A percentile compares a stretch with the other conserved stretches of the same genome.
phyloP scores from a whole-genome alignment of 306 rosid species.

The Begonia fuchsioides region DNA sequence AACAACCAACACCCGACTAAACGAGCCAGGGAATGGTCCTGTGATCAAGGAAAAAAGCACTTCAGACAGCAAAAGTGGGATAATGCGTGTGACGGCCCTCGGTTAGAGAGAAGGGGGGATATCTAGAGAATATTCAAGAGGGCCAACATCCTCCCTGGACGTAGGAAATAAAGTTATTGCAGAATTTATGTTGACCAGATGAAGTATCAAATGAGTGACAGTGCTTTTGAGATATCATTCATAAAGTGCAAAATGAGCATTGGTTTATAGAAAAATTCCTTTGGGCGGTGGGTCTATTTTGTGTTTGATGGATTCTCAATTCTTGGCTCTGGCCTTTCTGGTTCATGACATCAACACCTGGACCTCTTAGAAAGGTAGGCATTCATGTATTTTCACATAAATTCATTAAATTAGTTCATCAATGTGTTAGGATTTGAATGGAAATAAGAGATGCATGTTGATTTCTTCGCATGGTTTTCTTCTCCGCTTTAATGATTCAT shows the following conservation, averaged over 20 bases:
- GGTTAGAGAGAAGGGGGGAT: conserved; percentile 38
- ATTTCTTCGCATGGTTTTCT: too few relatives aligned
- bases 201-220: conserved; percentile 41
- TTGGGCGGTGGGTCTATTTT: conserved; percentile 24
- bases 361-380: conserved; percentile 36
- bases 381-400: conserved; percentile 7
- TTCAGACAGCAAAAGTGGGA: conserved; percentile 88
- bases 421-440: neutral
- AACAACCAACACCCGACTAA: conserved; percentile 21
- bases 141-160: conserved; percentile 27
- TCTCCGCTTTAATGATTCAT: too few relatives aligned
- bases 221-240: conserved; percentile 45
- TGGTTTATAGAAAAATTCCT: conserved; percentile 33
- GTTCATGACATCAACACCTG: conserved; percentile 30
- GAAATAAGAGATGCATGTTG: too few relatives aligned
- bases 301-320: conserved; percentile 35
- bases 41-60: conserved; percentile 49
- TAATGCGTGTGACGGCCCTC: conserved; percentile 35
- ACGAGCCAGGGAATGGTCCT: conserved; percentile 37
- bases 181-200: conserved; percentile 35
- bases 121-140: conserved; percentile 26
- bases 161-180: conserved; percentile 40
- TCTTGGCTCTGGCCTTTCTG: conserved; percentile 35
- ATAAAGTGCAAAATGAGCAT: conserved; percentile 37
- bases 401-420: neutral